These are phyloP conservation scores for Spencermartinsiella ligniputridi DNA, from an alignment of 1,139 yeast genomes.

Conservation along the genomic window DNA sequence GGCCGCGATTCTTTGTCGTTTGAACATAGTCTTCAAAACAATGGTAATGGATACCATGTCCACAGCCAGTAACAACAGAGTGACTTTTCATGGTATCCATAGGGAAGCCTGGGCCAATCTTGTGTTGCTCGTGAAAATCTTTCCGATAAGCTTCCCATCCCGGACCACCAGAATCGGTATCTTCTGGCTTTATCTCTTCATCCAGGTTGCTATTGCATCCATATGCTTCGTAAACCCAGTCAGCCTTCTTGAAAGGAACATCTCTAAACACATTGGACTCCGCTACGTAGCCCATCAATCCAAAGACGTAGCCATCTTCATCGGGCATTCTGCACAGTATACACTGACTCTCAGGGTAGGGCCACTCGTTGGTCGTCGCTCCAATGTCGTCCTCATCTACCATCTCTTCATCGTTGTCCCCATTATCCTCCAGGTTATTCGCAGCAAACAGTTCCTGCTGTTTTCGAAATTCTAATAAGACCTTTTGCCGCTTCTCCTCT, in stretches of 20 bases:
- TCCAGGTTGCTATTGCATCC: conserved; percentile 53
- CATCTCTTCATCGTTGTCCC: conserved; percentile 30
- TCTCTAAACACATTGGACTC: conserved; percentile 58
- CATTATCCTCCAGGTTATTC: conserved; percentile 35
- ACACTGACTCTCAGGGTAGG: conserved; percentile 75
- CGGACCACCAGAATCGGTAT: conserved; percentile 31
- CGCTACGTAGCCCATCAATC: conserved; percentile 59
- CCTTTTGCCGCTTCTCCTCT: conserved; percentile 62
- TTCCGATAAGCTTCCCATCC: conserved; percentile 40
- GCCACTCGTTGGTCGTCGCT: conserved; percentile 47
- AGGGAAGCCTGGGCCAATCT: conserved; percentile 72
- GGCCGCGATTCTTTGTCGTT: conserved; percentile 50
- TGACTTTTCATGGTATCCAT: conserved; percentile 34
- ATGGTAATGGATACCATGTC: conserved; percentile 87
- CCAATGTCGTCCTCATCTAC: conserved; percentile 39
- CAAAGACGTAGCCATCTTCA: conserved; percentile 67
- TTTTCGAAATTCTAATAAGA: conserved; percentile 65
- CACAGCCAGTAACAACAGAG: conserved; percentile 74
- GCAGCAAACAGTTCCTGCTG: conserved; percentile 63
- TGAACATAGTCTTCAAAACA: conserved; percentile 66
- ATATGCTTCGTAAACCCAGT: conserved; percentile 65
- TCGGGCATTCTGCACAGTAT: conserved; percentile 84
- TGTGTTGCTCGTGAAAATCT: conserved; percentile 37
- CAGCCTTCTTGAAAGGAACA: conserved; percentile 58
- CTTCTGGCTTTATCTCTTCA: conserved; percentile 27